Percentiles rank a stretch among this genome's conserved stretches.
phyloP scores from a whole-genome alignment of 495 filamentous ascomycete species.

The Letharia columbiana region DNA sequence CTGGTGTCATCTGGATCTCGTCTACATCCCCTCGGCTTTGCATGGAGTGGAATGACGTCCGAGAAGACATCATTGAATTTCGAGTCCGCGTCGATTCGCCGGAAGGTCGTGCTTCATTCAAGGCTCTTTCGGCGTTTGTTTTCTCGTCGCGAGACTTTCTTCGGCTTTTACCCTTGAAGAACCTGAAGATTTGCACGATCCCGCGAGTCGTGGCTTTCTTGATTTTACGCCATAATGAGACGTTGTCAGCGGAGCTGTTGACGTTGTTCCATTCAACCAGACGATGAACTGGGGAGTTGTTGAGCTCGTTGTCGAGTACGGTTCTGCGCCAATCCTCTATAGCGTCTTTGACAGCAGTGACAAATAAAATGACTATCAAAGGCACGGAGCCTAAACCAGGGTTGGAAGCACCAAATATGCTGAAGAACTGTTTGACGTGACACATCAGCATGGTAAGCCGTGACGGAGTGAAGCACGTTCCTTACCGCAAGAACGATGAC shows the following conservation, averaged over 20 bases:
- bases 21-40: slow-evolving; percentile 32
- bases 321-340: slow-evolving; percentile 96
- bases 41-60: slow-evolving; percentile 50
- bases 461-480: slow-evolving; percentile 29
- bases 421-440: slow-evolving; percentile 64
- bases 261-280: slow-evolving; percentile 86
- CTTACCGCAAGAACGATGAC: slow-evolving; percentile 84
- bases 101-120: slow-evolving; percentile 53
- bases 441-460: slow-evolving; percentile 18
- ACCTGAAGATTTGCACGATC: slow-evolving; percentile 49
- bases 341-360: slow-evolving; percentile 93
- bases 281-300: slow-evolving; percentile 91
- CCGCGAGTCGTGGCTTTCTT: slow-evolving; percentile 79
- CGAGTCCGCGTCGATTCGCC: slow-evolving; percentile 54
- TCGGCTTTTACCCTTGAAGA: slow-evolving; percentile 39
- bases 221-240: slow-evolving; percentile 77
- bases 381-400: slow-evolving; percentile 86
- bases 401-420: slow-evolving; percentile 88
- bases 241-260: slow-evolving; percentile 78
- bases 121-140: slow-evolving; percentile 36
- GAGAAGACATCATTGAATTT: slow-evolving; percentile 51
- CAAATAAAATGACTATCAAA: slow-evolving; percentile 84
- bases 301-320: slow-evolving; percentile 84
- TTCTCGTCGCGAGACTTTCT: slow-evolving; percentile 36
- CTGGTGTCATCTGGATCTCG: slow-evolving; percentile 90